phyloP scores from a whole-genome alignment of 495 filamentous ascomycete species.

The Paragyromitra xinjiangensis region DNA sequence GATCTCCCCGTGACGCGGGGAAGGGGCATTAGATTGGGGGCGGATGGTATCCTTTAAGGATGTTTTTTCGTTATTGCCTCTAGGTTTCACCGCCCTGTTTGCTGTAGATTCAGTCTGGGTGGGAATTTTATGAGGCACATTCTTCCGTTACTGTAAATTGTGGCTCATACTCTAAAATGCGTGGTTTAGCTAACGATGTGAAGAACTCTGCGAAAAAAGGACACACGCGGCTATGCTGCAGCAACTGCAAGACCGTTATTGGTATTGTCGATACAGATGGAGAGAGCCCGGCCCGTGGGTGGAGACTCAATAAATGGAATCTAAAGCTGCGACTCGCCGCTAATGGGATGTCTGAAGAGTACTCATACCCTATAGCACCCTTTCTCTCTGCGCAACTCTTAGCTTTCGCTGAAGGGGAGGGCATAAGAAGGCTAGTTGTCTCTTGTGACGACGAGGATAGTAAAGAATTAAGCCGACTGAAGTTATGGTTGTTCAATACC shows the following conservation, averaged over 20 bases:
- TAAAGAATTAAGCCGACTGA: constrained; percentile 33
- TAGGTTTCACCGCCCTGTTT: constrained; percentile 64
- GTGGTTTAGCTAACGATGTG: constrained; percentile 8
- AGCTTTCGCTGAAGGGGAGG: constrained; percentile 39
- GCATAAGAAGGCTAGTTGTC: constrained; percentile 37
- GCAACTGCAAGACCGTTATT: constrained; percentile 43
- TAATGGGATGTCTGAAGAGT: constrained; percentile 63
- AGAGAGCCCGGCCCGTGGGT: constrained; percentile 33
- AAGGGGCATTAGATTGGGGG: constrained; percentile 37
- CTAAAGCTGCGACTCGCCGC: constrained; percentile 62
- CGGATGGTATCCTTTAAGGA: constrained; percentile 57
- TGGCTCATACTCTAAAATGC: not conserved
- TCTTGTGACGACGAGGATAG: constrained; percentile 1
- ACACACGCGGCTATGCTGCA: constrained; percentile 32
- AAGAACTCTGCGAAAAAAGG: constrained; percentile 55
- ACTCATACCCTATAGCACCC: constrained; percentile 61
- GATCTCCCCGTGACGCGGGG: constrained; percentile 53
- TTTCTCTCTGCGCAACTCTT: constrained; percentile 42
- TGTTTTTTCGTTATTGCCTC: constrained; percentile 64
- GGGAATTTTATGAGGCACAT: constrained; percentile 56
- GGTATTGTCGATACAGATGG: constrained; percentile 36
- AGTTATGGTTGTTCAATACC: constrained; percentile 76
- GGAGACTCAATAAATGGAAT: constrained; percentile 56
- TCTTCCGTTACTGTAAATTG: not conserved
- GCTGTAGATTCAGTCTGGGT: constrained; percentile 57